Percentiles rank a stretch among this genome's conserved stretches.
Evolutionary conservation across 768 basidiomycete genomes (phyloP).

Genomic region (Candolleomyces efflorescens): DNA sequence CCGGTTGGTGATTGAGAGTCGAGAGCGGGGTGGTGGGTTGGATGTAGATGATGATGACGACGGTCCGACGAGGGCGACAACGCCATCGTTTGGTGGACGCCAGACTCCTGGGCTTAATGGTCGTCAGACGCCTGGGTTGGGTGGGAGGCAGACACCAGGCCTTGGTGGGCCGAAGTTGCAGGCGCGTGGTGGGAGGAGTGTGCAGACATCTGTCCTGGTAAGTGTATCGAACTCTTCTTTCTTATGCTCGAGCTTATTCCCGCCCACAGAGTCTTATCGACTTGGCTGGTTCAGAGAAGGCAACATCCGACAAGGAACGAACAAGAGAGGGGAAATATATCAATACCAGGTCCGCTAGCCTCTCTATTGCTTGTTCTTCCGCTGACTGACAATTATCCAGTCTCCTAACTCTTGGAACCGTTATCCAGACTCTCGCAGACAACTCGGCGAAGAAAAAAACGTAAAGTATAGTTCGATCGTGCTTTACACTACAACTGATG

Average conservation of each 20-base stretch:
- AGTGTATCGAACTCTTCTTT: slow-evolving; percentile 14
- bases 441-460: slow-evolving; percentile 73
- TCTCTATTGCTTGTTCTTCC: neutral
- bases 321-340: slow-evolving; percentile 97
- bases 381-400: slow-evolving; percentile 33
- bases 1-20: slow-evolving; percentile 85
- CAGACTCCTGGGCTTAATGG: slow-evolving; percentile 33
- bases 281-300: slow-evolving; percentile 94
- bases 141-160: slow-evolving; percentile 39
- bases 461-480: slow-evolving; percentile 29
- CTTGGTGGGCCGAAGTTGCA: slow-evolving; percentile 61
- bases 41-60: slow-evolving; percentile 42
- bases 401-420: slow-evolving; percentile 86
- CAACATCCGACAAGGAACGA: slow-evolving; percentile 91
- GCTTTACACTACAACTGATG: neutral
- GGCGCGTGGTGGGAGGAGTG: slow-evolving; percentile 73
- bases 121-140: slow-evolving; percentile 43
- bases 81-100: slow-evolving; percentile 23
- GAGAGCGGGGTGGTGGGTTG: slow-evolving; percentile 48
- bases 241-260: slow-evolving; percentile 5
- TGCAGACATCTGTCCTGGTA: slow-evolving; percentile 73
- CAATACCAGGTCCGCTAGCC: slow-evolving; percentile 65
- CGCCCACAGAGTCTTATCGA: slow-evolving; percentile 80
- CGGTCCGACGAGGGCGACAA: slow-evolving; percentile 19
- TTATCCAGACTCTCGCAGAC: slow-evolving; percentile 89